phyloP scores from a whole-genome alignment of 2,329 filamentous ascomycete genomes.

The Zalaria sp. region DNA sequence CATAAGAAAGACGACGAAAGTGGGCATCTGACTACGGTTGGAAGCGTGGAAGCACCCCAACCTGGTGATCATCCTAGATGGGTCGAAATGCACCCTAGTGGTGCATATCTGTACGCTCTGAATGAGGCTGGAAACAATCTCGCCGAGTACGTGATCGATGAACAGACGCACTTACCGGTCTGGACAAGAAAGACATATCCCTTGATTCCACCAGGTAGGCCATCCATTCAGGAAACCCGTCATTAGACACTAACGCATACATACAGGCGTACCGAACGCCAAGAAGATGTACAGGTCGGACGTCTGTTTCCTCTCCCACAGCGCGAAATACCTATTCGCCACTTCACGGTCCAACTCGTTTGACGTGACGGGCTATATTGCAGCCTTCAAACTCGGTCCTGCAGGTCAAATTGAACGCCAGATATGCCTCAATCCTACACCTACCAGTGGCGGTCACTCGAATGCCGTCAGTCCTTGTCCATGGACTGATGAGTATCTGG shows the following conservation, averaged over 20 bases:
- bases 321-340: conserved; percentile 65
- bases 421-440: conserved; percentile 69
- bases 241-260: background rate
- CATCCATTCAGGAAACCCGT: background rate
- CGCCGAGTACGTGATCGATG: conserved; percentile 69
- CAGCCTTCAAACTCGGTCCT: conserved; percentile 58
- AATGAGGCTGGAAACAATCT: conserved; percentile 84
- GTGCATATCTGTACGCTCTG: conserved; percentile 67
- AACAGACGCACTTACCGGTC: conserved; percentile 56
- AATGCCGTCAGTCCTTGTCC: conserved; percentile 77
- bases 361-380: conserved; percentile 66
- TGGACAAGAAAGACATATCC: conserved; percentile 68
- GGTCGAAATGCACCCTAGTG: conserved; percentile 71
- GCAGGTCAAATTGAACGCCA: conserved; percentile 62
- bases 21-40: conserved; percentile 54
- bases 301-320: conserved; percentile 60
- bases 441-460: conserved; percentile 75
- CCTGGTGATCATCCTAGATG: conserved; percentile 69
- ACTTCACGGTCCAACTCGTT: conserved; percentile 68
- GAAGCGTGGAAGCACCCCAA: conserved; percentile 56
- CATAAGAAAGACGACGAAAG: conserved; percentile 54
- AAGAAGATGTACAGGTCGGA: conserved; percentile 65
- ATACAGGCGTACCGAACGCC: background rate
- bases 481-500: conserved; percentile 81
- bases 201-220: conserved; percentile 60